Conservation (phyloP, 257 asterid genomes). For the Solanum pennellii region DNA sequence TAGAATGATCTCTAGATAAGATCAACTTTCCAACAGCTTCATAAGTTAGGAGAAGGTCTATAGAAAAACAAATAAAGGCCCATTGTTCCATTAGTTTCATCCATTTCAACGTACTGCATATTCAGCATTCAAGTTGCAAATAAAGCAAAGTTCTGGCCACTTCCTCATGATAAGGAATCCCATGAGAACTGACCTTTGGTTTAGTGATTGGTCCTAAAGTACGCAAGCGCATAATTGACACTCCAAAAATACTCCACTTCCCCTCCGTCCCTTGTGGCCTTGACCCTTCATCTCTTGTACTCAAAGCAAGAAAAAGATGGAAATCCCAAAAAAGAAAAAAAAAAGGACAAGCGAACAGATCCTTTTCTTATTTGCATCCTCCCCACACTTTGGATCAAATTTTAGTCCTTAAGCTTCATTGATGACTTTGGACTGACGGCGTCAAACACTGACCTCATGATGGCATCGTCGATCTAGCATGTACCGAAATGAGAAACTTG, state of each 20-base stretch:
- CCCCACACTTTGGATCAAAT: not conserved
- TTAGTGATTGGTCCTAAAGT: not conserved
- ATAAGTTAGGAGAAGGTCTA: not conserved
- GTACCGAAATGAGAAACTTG: not conserved
- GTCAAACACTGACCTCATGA: not conserved
- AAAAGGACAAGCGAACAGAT: not conserved
- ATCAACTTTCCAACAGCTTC: not conserved
- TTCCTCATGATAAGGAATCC: not conserved
- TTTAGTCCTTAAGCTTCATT: not conserved
- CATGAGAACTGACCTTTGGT: not conserved
- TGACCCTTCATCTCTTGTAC: not conserved
- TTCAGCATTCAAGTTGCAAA: not conserved
- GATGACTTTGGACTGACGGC: not conserved
- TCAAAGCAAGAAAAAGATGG: not conserved
- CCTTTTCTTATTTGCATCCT: not conserved
- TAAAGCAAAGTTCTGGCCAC: not conserved
- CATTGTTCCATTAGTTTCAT: not conserved
- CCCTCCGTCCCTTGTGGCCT: not conserved
- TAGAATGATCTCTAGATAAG: conserved; percentile 19
- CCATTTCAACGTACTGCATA: not conserved
- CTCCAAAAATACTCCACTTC: not conserved
- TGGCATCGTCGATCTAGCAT: not conserved
- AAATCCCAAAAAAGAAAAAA: not conserved
- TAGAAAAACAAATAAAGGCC: not conserved
- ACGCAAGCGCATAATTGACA: not conserved